Percentiles rank a stretch among this genome's conserved stretches.
Conservation (phyloP, 2,329 filamentous ascomycete species). For the Clarireedia hainanense region DNA sequence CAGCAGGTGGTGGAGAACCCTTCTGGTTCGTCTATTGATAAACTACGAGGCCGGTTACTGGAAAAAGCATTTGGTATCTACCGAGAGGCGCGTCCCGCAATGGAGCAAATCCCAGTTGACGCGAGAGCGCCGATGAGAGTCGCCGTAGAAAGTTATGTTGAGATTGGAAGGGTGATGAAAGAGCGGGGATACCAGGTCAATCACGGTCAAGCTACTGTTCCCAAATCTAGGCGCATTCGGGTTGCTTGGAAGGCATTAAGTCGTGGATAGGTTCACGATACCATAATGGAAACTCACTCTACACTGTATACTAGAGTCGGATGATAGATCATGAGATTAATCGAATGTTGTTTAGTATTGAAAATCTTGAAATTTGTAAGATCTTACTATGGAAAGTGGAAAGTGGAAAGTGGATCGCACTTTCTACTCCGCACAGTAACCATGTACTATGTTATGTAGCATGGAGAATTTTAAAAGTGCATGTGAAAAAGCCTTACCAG, state of each 20-base stretch:
- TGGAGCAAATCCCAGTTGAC: slow-evolving; percentile 52
- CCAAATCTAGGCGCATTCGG: slow-evolving; percentile 38
- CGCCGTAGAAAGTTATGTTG: slow-evolving; percentile 69
- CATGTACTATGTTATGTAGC: too few relatives aligned
- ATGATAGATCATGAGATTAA: too few relatives aligned
- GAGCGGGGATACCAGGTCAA: slow-evolving; percentile 35
- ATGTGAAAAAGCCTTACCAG: too few relatives aligned
- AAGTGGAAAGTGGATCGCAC: too few relatives aligned
- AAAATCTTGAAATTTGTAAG: too few relatives aligned
- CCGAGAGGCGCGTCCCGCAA: slow-evolving; percentile 42
- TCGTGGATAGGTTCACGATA: slow-evolving; percentile 8
- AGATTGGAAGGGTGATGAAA: slow-evolving; percentile 57
- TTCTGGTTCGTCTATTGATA: slow-evolving; percentile 37
- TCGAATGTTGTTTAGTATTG: too few relatives aligned
- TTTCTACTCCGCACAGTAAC: too few relatives aligned
- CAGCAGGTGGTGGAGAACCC: slow-evolving; percentile 47
- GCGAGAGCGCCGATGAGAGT: slow-evolving; percentile 58
- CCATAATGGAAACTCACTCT: background rate
- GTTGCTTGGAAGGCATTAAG: slow-evolving; percentile 52
- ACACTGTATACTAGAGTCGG: too few relatives aligned
- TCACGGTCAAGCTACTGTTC: slow-evolving; percentile 36
- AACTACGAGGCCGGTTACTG: slow-evolving; percentile 46
- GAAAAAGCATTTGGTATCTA: slow-evolving; percentile 56
- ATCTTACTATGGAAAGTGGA: too few relatives aligned
- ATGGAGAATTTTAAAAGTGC: too few relatives aligned